Evolutionary conservation across 148 eudicot genomes (phyloP).

Genomic region (Salicornia ramosissima): DNA sequence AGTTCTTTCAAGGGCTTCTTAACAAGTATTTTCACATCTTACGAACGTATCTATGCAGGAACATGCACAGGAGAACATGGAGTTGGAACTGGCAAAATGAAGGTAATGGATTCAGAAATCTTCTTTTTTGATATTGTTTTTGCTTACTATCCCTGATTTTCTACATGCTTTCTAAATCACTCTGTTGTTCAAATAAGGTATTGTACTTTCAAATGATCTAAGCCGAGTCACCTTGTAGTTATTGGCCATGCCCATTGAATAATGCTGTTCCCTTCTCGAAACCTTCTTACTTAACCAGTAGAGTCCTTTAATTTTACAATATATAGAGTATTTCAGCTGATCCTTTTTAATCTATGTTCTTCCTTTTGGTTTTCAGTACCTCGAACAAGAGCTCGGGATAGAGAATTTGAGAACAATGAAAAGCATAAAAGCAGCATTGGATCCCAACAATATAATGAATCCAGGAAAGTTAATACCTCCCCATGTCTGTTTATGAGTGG

Average conservation of each 20-base stretch:
- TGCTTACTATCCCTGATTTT: neutral
- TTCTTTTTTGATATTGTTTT: neutral
- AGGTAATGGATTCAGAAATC: constrained; percentile 42
- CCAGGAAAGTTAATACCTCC: constrained; percentile 97
- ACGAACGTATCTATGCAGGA: constrained; percentile 37
- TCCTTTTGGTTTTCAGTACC: constrained; percentile 48
- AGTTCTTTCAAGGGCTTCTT: neutral
- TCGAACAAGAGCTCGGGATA: constrained; percentile 86
- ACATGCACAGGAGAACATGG: constrained; percentile 99
- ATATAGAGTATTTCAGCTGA: neutral
- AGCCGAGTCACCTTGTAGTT: too few relatives aligned
- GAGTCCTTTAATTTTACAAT: neutral
- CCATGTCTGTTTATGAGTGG: constrained; percentile 64
- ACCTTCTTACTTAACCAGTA: neutral
- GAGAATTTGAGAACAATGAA: constrained; percentile 83
- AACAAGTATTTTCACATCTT: neutral
- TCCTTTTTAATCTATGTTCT: neutral
- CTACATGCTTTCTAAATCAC: neutral
- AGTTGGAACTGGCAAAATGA: constrained; percentile 97
- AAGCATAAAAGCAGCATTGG: constrained; percentile 79
- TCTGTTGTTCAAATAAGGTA: neutral
- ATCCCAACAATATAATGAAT: constrained; percentile 89
- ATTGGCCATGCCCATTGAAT: neutral
- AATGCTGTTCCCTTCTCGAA: neutral
- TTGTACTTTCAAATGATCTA: neutral